Base-by-base conservation (phyloP, 257 asterid genomes). In the Verbena officinalis region DNA sequence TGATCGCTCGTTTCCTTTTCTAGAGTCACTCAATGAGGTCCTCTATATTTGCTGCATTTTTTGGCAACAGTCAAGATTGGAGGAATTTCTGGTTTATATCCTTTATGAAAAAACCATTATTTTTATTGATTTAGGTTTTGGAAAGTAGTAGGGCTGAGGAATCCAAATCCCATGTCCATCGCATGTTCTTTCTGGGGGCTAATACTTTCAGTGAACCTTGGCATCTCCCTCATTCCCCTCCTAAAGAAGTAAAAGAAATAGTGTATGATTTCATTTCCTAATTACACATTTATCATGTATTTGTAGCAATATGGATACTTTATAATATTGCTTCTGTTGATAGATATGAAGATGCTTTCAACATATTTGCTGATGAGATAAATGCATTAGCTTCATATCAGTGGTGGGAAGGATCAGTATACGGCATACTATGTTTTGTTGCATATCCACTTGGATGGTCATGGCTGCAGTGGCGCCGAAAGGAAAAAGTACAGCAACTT, bases 371-470 rank as follows among this genome's bases (percentile, higher is more conserved):
- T 34, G 96, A 87, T 58, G 96, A 88, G 73, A 68, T 86, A 68
- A 90, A 90, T 78, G 81, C 83, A 59, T 79, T 90, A 78, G 92
- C 96, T 72, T 78, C 86, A 62, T 90, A 87, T 77, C 84, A 87
- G 66, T 87, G 96, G 97, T 90, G 97, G 97, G 96, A 87, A 85
- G 97, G 97, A 58, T 87, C 97, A 36, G 73, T 82, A 2, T 82
- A 84, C 30, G 76, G 96, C 63, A 79, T 87, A 52, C 86, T 90
- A 36, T 82, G 84, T 78, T 63, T 77, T 42, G 58, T 77, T 73
- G 89, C 81, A 21, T 90, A 87, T 73, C 96, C 97, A 73, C 87
- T 90, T 64, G 92, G 93, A 60, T 85, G 96, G 95, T 78, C 93
- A 62, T 90, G 96, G 96, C 62, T 82, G 71, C 93, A 90, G 71